Evolutionary conservation across 768 basidiomycete species (phyloP).

Genomic region (Gymnopilus dilepis): DNA sequence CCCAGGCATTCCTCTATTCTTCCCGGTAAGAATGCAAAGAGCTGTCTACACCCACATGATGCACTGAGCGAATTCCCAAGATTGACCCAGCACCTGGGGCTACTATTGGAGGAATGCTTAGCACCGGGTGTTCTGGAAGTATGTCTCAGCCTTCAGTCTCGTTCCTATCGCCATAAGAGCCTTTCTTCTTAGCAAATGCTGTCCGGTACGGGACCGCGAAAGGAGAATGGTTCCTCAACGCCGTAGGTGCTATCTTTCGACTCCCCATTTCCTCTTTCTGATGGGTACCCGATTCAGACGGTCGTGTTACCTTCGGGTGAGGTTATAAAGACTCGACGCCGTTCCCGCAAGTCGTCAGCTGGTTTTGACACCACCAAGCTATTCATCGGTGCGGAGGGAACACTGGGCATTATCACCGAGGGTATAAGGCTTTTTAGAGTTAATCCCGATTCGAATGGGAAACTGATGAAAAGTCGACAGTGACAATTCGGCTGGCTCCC

Average conservation of each 20-base stretch:
- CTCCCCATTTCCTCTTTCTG: background rate
- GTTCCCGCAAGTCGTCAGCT: conserved; percentile 84
- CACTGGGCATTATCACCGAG: conserved; percentile 90
- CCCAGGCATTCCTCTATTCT: conserved; percentile 78
- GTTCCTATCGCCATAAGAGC: background rate
- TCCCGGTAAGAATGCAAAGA: conserved; percentile 59
- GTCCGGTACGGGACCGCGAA: conserved; percentile 90
- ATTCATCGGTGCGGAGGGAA: conserved; percentile 83
- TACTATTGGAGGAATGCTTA: conserved; percentile 86
- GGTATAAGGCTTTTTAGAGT: conserved; percentile 39
- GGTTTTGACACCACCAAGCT: conserved; percentile 87
- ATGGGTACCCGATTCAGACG: conserved; percentile 52
- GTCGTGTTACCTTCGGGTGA: conserved; percentile 89
- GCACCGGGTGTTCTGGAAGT: conserved; percentile 89
- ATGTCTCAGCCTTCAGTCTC: conserved; percentile 23
- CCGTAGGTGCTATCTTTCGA: conserved; percentile 43
- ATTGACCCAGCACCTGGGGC: conserved; percentile 81
- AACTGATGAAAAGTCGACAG: conserved; percentile 37
- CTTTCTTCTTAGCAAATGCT: conserved; percentile 61
- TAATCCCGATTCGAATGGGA: background rate
- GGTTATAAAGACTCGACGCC: conserved; percentile 85
- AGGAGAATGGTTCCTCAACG: conserved; percentile 90
- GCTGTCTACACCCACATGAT: background rate
- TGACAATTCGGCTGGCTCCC: conserved; percentile 83
- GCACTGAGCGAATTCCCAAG: conserved; percentile 37